Evolutionary conservation across 2,329 filamentous ascomycete genomes (phyloP).

Genomic region (Penicillium janthinellum): DNA sequence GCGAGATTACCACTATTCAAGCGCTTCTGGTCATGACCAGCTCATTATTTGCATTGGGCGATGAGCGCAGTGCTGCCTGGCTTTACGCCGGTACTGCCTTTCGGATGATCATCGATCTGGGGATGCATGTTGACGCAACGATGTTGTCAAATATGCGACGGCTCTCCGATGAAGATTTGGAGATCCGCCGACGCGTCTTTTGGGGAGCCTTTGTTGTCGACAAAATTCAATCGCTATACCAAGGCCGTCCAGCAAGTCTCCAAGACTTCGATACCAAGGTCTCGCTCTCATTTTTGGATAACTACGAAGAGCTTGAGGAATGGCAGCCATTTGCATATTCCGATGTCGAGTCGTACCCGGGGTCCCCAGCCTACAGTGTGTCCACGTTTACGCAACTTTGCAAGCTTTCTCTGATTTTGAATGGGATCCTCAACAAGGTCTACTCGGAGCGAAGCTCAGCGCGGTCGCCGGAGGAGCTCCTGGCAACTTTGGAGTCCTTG

Average conservation of each 20-base stretch:
- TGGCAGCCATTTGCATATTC: conserved; percentile 52
- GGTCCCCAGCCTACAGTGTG: conserved; percentile 37
- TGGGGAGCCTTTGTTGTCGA: conserved; percentile 45
- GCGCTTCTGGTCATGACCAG: conserved; percentile 56
- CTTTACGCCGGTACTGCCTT: conserved; percentile 55
- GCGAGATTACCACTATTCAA: conserved; percentile 58
- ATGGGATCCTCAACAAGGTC: conserved; percentile 49
- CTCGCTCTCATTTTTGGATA: conserved; percentile 41
- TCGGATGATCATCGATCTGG: conserved; percentile 56
- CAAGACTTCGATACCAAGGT: conserved; percentile 52
- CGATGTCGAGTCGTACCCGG: conserved; percentile 33
- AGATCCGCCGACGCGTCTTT: conserved; percentile 36
- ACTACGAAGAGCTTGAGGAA: conserved; percentile 56
- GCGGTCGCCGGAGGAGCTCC: conserved; percentile 35
- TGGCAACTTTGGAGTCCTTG: conserved; percentile 40
- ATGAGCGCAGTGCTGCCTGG: conserved; percentile 57
- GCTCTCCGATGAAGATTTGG: conserved; percentile 31
- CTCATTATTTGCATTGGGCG: conserved; percentile 54
- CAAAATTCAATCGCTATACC: conserved; percentile 59
- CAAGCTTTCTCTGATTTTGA: conserved; percentile 52
- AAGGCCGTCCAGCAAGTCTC: conserved; percentile 52
- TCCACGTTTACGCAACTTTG: conserved; percentile 41
- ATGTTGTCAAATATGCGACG: conserved; percentile 20
- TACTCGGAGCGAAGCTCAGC: conserved; percentile 49
- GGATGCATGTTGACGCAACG: conserved; percentile 47